Evolutionary conservation across 805 yeast genomes (phyloP), one percentile per base, ranked within the genome.

Genomic region (Kazachstania kunashirensis): DNA sequence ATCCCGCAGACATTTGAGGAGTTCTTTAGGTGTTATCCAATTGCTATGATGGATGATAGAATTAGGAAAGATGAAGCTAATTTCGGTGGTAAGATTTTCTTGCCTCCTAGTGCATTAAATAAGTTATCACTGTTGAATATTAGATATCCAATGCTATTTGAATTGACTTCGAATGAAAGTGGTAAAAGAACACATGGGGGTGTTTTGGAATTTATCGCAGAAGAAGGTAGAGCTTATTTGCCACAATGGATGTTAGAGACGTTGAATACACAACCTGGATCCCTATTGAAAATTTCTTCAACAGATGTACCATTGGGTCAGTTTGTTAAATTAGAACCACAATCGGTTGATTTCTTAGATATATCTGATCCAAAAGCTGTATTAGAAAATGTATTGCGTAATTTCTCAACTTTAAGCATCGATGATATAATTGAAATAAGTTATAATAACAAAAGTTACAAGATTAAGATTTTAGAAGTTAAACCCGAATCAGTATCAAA

Each of bases 161-260:
- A 81, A 57, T 62, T 92, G 28, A 65, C 67, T 24, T 81, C 82
- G 38, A 94, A 80, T 48, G 79, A 73, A 25, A 66, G 72, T 17
- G 65, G 68, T 3, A 55, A 67, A 23, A 64, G 56, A 6, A 84
- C 96, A 0, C 95, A 86, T 56, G 82, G 88, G 32, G 99, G 99
- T 53, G 98, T 92, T 20, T 65, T 92, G 42, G 98, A 92, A 62
- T 92, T 92, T 58, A 81, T 84, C 13, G 96, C 98, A 1, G 97
- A 92, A 54, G 98, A 92, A 65, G 99, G 99, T 13, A 70, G 98
- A 39, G 92, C 76, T 2, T 92, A 92, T 56, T 52, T 92, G 24
- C 99, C 99, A 0, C 85, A 84, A 48, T 92, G 99, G 99, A 88
- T 92, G 88, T 74, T 92, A 82, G 70, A 64, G 31, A 82, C 94